A percentile compares a stretch with the other conserved stretches of the same genome.
These are phyloP conservation scores for Phytophthora capsici DNA, from an alignment of 352 stramenopile species.

Conservation along the genomic window DNA sequence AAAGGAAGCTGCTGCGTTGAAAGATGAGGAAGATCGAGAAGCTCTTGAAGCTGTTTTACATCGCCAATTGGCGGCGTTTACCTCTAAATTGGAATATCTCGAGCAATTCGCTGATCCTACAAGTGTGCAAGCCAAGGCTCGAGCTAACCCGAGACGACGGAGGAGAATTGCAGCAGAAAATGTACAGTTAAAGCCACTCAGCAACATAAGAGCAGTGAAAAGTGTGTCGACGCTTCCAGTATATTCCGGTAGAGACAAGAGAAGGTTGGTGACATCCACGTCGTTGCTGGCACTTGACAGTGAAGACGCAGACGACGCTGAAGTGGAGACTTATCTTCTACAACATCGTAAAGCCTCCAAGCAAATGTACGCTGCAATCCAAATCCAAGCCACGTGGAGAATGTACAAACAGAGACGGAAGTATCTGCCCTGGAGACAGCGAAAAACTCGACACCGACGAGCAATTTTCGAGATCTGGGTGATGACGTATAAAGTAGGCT, in stretches of 20 bases:
- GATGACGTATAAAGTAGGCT: constrained; percentile 47
- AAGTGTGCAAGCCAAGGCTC: constrained; percentile 16
- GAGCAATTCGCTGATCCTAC: constrained; percentile 23
- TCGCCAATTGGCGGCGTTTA: constrained; percentile 32
- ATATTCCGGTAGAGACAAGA: background rate
- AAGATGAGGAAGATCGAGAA: constrained; percentile 33
- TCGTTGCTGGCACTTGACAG: constrained; percentile 24
- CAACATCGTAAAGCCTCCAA: constrained; percentile 27
- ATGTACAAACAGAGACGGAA: constrained; percentile 48
- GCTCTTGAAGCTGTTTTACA: constrained; percentile 18
- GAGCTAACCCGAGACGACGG: constrained; percentile 16
- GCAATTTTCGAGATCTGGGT: constrained; percentile 60
- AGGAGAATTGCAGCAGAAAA: constrained; percentile 27
- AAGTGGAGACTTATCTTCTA: constrained; percentile 25
- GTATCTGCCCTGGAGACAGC: constrained; percentile 55
- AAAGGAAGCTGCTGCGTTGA: constrained; percentile 22
- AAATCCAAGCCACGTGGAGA: constrained; percentile 64
- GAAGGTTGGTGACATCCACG: constrained; percentile 12
- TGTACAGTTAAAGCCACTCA: constrained; percentile 21
- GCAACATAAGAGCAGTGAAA: constrained; percentile 17
- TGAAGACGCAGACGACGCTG: constrained; percentile 39
- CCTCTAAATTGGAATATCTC: constrained; percentile 44
- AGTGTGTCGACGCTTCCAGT: constrained; percentile 8
- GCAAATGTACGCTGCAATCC: constrained; percentile 33
- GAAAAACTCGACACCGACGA: constrained; percentile 35